A percentile compares a stretch with the other conserved stretches of the same genome.
Conservation (phyloP, 805 yeast species). For the Lipomyces sp. region DNA sequence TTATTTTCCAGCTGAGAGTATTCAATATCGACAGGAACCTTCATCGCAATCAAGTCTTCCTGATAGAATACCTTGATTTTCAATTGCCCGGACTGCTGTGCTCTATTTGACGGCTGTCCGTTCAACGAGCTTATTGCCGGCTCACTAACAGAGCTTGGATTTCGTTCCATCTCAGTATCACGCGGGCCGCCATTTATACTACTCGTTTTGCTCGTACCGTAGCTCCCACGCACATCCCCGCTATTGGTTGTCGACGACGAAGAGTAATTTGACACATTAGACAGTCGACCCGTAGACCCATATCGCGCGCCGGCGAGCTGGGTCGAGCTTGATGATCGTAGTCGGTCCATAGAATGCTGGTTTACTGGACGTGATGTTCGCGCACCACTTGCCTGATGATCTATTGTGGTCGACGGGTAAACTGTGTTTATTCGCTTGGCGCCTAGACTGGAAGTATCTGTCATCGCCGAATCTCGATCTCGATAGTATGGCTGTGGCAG, state of each 20-base stretch:
- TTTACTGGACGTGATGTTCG: conserved; percentile 5
- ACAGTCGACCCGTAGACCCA: neutral
- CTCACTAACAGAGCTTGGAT: conserved; percentile 10
- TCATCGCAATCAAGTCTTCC: conserved; percentile 49
- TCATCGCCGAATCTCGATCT: conserved; percentile 10
- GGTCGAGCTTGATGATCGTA: conserved; percentile 16
- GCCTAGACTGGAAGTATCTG: neutral
- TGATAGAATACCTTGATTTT: conserved; percentile 49
- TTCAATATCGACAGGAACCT: conserved; percentile 45
- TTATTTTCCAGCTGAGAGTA: conserved; percentile 43
- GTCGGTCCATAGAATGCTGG: conserved; percentile 18
- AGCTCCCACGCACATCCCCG: conserved; percentile 12
- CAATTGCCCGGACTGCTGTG: conserved; percentile 29
- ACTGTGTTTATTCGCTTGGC: conserved; percentile 7
- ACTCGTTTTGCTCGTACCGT: conserved; percentile 16
- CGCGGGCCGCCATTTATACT: conserved; percentile 15
- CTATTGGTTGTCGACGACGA: conserved; percentile 19
- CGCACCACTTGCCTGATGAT: neutral
- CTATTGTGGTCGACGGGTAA: neutral
- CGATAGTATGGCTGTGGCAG: conserved; percentile 45
- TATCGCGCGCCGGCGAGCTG: neutral
- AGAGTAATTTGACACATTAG: conserved; percentile 7
- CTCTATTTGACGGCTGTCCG: conserved; percentile 16
- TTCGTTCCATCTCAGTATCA: conserved; percentile 26
- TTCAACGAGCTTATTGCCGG: conserved; percentile 6